Evolutionary conservation across 2,329 filamentous ascomycete species (phyloP), one percentile per base, ranked within the genome.

Genomic region (Fusarium nematophilum): DNA sequence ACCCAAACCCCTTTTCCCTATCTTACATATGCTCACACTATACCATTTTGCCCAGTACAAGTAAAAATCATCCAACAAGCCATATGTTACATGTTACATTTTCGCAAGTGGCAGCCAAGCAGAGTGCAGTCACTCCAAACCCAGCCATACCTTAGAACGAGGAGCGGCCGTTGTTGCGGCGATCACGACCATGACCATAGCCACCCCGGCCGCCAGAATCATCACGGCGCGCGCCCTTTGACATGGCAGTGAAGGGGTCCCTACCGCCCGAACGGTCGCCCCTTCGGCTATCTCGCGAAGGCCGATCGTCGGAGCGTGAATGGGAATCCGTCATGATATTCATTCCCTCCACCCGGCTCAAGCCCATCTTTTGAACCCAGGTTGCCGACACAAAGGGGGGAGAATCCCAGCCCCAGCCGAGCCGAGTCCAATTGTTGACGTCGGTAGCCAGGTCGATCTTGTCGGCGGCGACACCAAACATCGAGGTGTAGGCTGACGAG

Each of bases 401-500:
- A 39, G 80, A 56, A 0, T 71, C 46, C 78, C 83, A 79, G 33
- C 85, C 84, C 79, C 84, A 84, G 15, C 79, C 83, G 13, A 76
- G 68, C 15, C 70, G 67, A 39, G 77, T 75, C 78, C 86, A 83
- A n/a, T 77, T 70, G 70, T 88, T 88, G 59, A 89, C 72, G 15
- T 80, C 76, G 4, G 79, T 66, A 14, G 86, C 75, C 7, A 83
- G 63, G 2, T 71, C 67, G 11, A 73, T 70, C 42, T 73, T 69
- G 69, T 79, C 76, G 59, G 72, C 64, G 76, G 82, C 36, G 77
- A 77, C 44, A 47, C 87, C 86, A 36, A 91, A 81, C 38, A 85
- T 72, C 8, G 85, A 83, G 14, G 76, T 72, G 74, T 91, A 92
- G 0, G 81, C 78, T 4, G 71, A 65, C 7, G 69, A 70, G 13